These are phyloP conservation scores for Dendrobium officinale DNA, from an alignment of 106 monocot genomes.

Conservation along the genomic window DNA sequence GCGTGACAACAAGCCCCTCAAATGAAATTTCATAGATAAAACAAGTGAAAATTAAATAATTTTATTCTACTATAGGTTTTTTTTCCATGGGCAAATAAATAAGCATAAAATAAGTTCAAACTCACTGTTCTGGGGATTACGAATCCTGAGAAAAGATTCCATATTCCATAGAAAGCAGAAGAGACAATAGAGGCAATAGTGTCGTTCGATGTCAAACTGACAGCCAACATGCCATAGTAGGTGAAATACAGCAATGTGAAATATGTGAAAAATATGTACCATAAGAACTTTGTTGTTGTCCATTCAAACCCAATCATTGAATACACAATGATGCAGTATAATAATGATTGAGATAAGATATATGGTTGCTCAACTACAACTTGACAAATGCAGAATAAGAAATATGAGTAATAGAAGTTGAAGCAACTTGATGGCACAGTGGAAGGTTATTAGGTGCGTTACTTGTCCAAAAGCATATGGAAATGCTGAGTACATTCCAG, in stretches of 20 bases:
- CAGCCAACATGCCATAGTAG: constrained; percentile 51
- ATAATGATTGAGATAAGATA: constrained; percentile 31
- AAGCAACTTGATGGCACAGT: background rate
- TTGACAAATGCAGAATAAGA: constrained; percentile 9
- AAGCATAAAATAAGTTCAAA: too few relatives aligned
- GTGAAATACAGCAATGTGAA: constrained; percentile 62
- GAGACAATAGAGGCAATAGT: constrained; percentile 36
- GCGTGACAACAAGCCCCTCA: too few relatives aligned
- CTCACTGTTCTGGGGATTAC: constrained; percentile 37
- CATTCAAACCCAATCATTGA: constrained; percentile 56
- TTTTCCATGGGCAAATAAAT: too few relatives aligned
- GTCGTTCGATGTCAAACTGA: constrained; percentile 35
- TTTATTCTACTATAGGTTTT: too few relatives aligned
- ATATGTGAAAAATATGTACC: constrained; percentile 20
- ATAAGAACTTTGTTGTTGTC: constrained; percentile 50
- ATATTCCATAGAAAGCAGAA: constrained; percentile 36
- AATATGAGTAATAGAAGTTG: background rate
- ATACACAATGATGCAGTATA: constrained; percentile 40
- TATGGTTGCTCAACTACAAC: constrained; percentile 53
- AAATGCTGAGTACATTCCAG: constrained; percentile 65
- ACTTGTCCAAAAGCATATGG: constrained; percentile 74
- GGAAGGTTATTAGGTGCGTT: background rate
- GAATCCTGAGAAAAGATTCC: constrained; percentile 48
- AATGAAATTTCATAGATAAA: too few relatives aligned
- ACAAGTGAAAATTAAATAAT: too few relatives aligned